A percentile compares a stretch with the other conserved stretches of the same genome.
These are phyloP conservation scores for Lactarius akahatsu DNA, from an alignment of 768 basidiomycete species.

Conservation along the genomic window DNA sequence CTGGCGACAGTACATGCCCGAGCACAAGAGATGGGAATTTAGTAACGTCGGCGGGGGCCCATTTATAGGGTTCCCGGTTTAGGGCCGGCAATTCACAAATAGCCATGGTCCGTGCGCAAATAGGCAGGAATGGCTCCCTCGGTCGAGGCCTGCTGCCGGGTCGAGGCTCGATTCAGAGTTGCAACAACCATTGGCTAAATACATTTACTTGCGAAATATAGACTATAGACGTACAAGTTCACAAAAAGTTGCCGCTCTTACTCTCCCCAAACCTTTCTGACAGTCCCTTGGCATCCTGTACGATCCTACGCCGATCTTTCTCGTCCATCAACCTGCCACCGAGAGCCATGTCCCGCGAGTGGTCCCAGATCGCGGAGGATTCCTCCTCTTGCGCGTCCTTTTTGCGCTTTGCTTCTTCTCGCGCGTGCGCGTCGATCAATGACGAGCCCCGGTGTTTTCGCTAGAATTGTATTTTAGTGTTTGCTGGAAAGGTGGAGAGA, in stretches of 20 bases:
- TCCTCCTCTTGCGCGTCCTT: constrained; percentile 53
- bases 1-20: constrained; percentile 94
- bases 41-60: constrained; percentile 28
- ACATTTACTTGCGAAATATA: background rate
- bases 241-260: constrained; percentile 64
- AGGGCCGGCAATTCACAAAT: constrained; percentile 22
- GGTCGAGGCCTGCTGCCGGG: background rate
- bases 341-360: constrained; percentile 83
- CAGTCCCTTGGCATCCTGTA: constrained; percentile 78
- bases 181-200: background rate
- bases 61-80: constrained; percentile 34
- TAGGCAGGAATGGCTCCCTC: too few relatives aligned
- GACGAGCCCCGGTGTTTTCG: constrained; percentile 33
- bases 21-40: constrained; percentile 64
- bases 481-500: background rate
- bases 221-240: constrained; percentile 17
- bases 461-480: constrained; percentile 20
- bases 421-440: constrained; percentile 43
- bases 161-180: background rate
- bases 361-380: constrained; percentile 83
- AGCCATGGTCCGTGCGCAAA: constrained; percentile 20
- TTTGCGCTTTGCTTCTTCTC: constrained; percentile 42
- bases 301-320: constrained; percentile 67
- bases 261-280: constrained; percentile 82
- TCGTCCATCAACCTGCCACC: constrained; percentile 92